Conservation (phyloP, 2,329 filamentous ascomycete species). For the Neonectria faginata region DNA sequence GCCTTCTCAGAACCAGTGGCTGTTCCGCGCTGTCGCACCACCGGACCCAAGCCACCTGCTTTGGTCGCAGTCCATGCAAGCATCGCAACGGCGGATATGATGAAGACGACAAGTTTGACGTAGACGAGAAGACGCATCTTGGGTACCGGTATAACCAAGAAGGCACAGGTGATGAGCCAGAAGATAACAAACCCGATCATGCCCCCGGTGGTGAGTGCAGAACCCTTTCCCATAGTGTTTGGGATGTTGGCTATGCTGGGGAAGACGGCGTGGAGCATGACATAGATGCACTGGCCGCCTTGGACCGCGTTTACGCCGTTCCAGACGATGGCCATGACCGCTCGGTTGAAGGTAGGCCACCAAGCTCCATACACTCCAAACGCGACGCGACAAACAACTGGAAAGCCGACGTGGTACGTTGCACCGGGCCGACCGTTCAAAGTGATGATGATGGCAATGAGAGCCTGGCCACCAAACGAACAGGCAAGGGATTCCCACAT, state of each 20-base stretch:
- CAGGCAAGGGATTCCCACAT: slow-evolving; percentile 62
- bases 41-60: slow-evolving; percentile 21
- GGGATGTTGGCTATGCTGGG: slow-evolving; percentile 54
- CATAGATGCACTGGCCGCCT: slow-evolving; percentile 49
- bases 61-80: slow-evolving; percentile 46
- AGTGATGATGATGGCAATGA: slow-evolving; percentile 55
- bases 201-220: slow-evolving; percentile 53
- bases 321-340: slow-evolving; percentile 60
- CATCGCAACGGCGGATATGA: slow-evolving; percentile 54
- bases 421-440: slow-evolving; percentile 57
- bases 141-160: slow-evolving; percentile 51
- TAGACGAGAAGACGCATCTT: slow-evolving; percentile 35
- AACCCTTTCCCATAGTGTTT: slow-evolving; percentile 54
- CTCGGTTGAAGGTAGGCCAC: slow-evolving; percentile 58
- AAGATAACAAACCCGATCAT: slow-evolving; percentile 58
- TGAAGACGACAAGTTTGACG: slow-evolving; percentile 50
- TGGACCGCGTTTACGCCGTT: slow-evolving; percentile 56
- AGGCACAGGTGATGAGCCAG: slow-evolving; percentile 55
- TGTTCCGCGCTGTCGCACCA: slow-evolving; percentile 9
- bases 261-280: slow-evolving; percentile 56
- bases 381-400: slow-evolving; percentile 55
- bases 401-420: slow-evolving; percentile 57
- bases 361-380: slow-evolving; percentile 59
- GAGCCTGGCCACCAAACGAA: slow-evolving; percentile 54
- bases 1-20: slow-evolving; percentile 9